These are phyloP conservation scores for Salix caprea DNA, from an alignment of 345 rosid genomes.

Conservation along the genomic window DNA sequence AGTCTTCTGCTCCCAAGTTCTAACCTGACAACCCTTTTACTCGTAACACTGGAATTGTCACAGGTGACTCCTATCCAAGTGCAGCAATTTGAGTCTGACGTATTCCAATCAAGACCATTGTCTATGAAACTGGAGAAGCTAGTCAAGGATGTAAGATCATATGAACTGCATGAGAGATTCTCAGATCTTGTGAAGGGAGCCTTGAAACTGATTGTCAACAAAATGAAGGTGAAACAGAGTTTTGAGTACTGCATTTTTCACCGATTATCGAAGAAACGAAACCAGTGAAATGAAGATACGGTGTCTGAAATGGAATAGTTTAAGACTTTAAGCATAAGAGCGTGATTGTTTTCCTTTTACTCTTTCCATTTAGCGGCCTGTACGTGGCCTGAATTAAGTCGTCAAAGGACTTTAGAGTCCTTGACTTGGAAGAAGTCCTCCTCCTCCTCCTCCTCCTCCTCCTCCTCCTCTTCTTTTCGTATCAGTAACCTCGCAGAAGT, in stretches of 20 bases:
- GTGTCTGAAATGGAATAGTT: background rate
- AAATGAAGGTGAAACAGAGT: background rate
- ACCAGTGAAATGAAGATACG: no score
- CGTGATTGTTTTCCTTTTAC: no score
- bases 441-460: no score
- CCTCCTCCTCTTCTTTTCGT: no score
- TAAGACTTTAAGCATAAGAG: background rate
- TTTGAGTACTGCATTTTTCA: background rate
- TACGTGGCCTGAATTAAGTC: no score
- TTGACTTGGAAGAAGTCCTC: no score
- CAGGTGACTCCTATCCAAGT: constrained; percentile 29
- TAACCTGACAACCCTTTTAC: constrained; percentile 21
- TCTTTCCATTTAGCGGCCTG: no score
- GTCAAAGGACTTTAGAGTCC: no score
- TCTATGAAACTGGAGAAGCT: constrained; percentile 12
- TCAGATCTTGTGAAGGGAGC: constrained; percentile 9
- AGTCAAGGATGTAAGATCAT: constrained; percentile 10
- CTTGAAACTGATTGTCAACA: constrained; percentile 1
- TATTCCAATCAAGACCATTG: constrained; percentile 15
- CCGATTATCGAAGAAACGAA: background rate
- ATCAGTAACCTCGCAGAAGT: no score
- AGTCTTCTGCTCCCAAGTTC: constrained; percentile 25
- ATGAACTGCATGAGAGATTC: constrained; percentile 8
- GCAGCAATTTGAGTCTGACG: constrained; percentile 20
- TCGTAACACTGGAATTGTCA: constrained; percentile 1